A percentile compares a stretch with the other conserved stretches of the same genome.
Conservation (phyloP, 2,329 filamentous ascomycete genomes). For the Aspergillus latus region DNA sequence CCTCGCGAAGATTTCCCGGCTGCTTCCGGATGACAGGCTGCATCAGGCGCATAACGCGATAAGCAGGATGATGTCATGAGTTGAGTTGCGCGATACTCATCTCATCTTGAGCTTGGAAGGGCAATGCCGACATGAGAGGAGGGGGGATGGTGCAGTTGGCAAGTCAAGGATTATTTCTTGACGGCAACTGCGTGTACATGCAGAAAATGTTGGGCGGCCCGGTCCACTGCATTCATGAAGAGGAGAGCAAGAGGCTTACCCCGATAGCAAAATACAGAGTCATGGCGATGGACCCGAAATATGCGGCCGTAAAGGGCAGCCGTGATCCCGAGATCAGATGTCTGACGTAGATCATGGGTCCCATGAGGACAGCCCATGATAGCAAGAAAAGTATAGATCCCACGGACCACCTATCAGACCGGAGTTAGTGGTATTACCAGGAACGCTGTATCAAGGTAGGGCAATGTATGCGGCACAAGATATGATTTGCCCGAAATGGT, state of each 20-base stretch:
- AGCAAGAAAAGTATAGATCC: conserved; percentile 85
- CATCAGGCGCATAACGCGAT: conserved; percentile 3
- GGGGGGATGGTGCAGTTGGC: background rate
- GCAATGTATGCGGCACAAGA: conserved; percentile 5
- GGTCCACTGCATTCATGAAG: conserved; percentile 1
- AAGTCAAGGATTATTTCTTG: conserved; percentile 9
- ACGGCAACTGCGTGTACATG: background rate
- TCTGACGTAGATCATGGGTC: conserved; percentile 75
- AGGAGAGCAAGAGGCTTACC: conserved; percentile 59
- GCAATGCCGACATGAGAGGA: background rate
- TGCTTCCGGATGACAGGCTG: conserved; percentile 9
- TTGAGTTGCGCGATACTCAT: conserved; percentile 3
- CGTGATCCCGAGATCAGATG: conserved; percentile 83
- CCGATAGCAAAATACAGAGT: conserved; percentile 91
- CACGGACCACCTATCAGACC: conserved; percentile 76
- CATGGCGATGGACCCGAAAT: conserved; percentile 87
- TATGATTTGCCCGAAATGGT: conserved; percentile 4
- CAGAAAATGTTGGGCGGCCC: conserved; percentile 7
- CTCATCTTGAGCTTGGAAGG: background rate
- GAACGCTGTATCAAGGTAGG: background rate
- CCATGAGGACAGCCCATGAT: conserved; percentile 94
- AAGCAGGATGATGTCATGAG: conserved; percentile 13
- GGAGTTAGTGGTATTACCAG: conserved; percentile 13
- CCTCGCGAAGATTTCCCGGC: conserved; percentile 1
- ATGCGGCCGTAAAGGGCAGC: conserved; percentile 88